Base-by-base conservation (phyloP, 148 eudicot genomes). In the Bassia scoparia region DNA sequence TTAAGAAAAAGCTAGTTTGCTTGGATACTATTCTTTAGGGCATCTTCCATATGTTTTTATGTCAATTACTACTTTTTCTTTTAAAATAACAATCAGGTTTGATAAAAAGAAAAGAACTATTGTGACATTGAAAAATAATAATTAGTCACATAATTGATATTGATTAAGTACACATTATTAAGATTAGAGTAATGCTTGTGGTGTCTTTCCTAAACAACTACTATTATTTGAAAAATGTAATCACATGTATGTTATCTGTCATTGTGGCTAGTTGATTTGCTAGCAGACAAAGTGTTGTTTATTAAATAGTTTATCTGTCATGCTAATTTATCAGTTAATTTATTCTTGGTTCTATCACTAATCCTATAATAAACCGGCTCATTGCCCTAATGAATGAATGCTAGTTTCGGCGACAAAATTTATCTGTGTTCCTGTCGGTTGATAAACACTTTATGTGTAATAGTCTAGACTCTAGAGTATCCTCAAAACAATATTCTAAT, bases 1-100 rank as follows among this genome's bases (percentile, higher is more conserved):
- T 43, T 23, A 1, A 41, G 53, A 29, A n/a, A 64, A 38, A 18
- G 21, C 29, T 21, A 63, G 26, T n/a, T 29, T 66, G 1, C 8
- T 41, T 43, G 26, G 69, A 66, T 66, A 66, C 33, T 66, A 66
- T 66, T 14, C 16, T 44, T 43, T 43, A 66, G 69, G 53, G 69
- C 52, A 66, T n/a, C 61, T 66, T 66, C 53, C 3, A 43, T 43
- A 14, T 24, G 33, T 10, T 64, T 33, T 66, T 66, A 41, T 43
- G 26, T 65, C 21, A 38, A 3, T 1, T 65, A 18, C 29, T 37
- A 12, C 3, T 18, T 64, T 7, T 21, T 30, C 9, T 64, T 38
- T 38, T 64, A 37, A 38, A n/a, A 8, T 38, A 13, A n/a, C n/a
- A 37, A 16, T 21, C 31, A 15, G 33, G 44, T 66, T 44, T 44